Conservation (phyloP, 352 stramenopile species). For the Phytopythium montanum region DNA sequence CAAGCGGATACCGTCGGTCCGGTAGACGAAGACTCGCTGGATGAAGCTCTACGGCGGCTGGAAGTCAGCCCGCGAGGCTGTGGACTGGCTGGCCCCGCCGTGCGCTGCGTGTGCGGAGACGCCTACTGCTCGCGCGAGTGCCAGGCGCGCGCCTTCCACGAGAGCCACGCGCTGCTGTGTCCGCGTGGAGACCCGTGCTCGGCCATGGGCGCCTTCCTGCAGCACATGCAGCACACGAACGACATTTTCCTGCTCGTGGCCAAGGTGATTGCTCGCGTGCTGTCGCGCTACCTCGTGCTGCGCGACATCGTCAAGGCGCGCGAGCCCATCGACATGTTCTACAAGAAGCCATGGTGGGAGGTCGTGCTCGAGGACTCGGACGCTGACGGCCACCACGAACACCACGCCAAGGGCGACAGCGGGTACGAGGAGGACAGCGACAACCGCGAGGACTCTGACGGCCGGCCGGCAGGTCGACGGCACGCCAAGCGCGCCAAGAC, state of each 20-base stretch:
- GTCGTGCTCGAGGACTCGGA: constrained; percentile 64
- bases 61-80: constrained; percentile 44
- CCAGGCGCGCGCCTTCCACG: constrained; percentile 54
- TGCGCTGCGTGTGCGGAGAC: constrained; percentile 64
- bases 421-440: constrained; percentile 14
- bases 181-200: constrained; percentile 52
- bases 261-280: constrained; percentile 77
- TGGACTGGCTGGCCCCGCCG: constrained; percentile 31
- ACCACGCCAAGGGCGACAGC: constrained; percentile 18
- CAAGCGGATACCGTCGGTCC: neutral
- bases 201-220: constrained; percentile 58
- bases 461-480: neutral
- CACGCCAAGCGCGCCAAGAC: neutral
- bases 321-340: constrained; percentile 86
- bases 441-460: neutral
- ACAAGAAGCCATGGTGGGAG: constrained; percentile 91
- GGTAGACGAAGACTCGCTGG: constrained; percentile 30
- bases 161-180: constrained; percentile 80
- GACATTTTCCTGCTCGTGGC: constrained; percentile 90
- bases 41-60: constrained; percentile 36
- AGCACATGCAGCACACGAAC: constrained; percentile 84
- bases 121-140: constrained; percentile 85
- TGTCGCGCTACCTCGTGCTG: constrained; percentile 54
- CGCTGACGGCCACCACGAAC: too few relatives aligned
- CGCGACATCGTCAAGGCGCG: constrained; percentile 52